These are phyloP conservation scores for Deuterostichococcus epilithicus DNA, from an alignment of 139 green algal species.

Conservation along the genomic window DNA sequence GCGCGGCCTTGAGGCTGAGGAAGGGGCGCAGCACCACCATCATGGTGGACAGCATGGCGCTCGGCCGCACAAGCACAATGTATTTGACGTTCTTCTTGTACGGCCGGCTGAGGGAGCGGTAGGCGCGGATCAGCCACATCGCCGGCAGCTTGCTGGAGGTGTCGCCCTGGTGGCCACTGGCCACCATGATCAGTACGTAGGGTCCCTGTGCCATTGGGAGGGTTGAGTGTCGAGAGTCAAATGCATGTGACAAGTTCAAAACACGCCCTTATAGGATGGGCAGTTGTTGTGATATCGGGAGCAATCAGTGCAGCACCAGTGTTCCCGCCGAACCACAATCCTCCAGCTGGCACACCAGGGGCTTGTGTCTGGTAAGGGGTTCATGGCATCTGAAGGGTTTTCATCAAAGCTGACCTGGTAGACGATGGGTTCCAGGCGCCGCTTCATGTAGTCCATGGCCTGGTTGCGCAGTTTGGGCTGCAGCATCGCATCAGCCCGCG, in stretches of 20 bases:
- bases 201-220: conserved; percentile 15
- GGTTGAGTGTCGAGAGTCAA: no score
- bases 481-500: conserved; percentile 26
- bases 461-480: conserved; percentile 21
- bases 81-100: conserved; percentile 79
- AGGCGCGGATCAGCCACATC: conserved; percentile 69
- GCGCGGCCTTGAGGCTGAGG: conserved; percentile 55
- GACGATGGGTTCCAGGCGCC: conserved; percentile 58
- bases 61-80: conserved; percentile 69
- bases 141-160: conserved; percentile 33
- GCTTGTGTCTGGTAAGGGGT: no score
- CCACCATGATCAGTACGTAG: conserved; percentile 43
- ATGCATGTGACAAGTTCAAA: no score
- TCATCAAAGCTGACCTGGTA: conserved; percentile 36
- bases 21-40: conserved; percentile 63
- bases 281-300: no score
- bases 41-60: conserved; percentile 43
- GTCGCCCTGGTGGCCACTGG: not conserved
- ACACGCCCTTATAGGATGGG: no score
- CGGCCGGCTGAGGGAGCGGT: conserved; percentile 50
- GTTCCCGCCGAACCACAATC: no score
- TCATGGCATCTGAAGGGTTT: no score
- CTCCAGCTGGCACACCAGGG: no score
- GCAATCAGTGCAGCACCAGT: no score
- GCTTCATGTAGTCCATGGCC: conserved; percentile 44